These are phyloP conservation scores for Penicillium fimorum DNA, from an alignment of 495 filamentous ascomycete species.

Conservation along the genomic window DNA sequence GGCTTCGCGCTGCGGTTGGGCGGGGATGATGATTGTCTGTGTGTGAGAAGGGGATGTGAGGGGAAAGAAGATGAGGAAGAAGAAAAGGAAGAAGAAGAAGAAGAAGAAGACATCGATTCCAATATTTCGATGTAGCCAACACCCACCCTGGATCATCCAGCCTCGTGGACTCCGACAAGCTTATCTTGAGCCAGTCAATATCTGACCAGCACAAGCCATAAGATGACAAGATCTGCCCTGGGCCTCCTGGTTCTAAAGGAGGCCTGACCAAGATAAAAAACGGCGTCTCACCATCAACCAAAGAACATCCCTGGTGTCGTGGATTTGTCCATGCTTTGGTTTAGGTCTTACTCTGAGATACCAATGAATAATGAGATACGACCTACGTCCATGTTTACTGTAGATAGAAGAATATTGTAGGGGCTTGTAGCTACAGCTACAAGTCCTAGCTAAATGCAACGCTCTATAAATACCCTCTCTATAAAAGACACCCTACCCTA, in stretches of 20 bases:
- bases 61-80: neutral
- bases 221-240: constrained; percentile 18
- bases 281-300: constrained; percentile 14
- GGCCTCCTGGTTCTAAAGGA: neutral
- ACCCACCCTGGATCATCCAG: constrained; percentile 17
- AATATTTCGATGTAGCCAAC: constrained; percentile 20
- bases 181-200: constrained; percentile 19
- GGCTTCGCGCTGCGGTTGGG: constrained; percentile 24
- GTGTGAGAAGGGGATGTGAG: neutral
- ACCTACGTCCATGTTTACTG: constrained; percentile 9
- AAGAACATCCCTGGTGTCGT: constrained; percentile 18
- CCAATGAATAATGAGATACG: constrained; percentile 24
- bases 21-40: constrained; percentile 22
- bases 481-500: no score
- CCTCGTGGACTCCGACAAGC: constrained; percentile 23
- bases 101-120: constrained; percentile 12
- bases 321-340: constrained; percentile 8
- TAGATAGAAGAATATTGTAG: constrained; percentile 1
- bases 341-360: constrained; percentile 24
- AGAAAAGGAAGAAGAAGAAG: constrained; percentile 4
- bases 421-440: neutral
- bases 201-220: constrained; percentile 17
- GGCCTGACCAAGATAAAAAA: constrained; percentile 7
- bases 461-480: neutral
- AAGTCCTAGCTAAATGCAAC: neutral